These are phyloP conservation scores for Pythium monospermum DNA, from an alignment of 352 stramenopile species.

Conservation along the genomic window DNA sequence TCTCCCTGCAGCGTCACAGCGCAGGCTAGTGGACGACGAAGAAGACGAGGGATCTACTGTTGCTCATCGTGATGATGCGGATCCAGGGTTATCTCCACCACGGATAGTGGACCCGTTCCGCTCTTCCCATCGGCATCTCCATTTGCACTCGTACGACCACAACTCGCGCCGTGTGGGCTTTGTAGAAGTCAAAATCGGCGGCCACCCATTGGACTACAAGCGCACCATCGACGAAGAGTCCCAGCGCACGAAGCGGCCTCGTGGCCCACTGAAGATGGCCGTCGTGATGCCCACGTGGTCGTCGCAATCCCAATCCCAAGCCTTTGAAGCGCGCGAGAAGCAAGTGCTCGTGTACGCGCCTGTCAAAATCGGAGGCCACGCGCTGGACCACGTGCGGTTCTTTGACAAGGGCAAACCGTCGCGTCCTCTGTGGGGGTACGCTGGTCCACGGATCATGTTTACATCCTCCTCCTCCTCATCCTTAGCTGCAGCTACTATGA, in stretches of 20 bases:
- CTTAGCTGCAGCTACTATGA: neutral
- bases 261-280: constrained; percentile 14
- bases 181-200: constrained; percentile 75
- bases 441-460: neutral
- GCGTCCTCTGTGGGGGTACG: constrained; percentile 45
- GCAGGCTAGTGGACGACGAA: too few species aligned
- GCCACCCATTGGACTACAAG: constrained; percentile 56
- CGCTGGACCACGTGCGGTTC: constrained; percentile 73
- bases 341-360: constrained; percentile 48
- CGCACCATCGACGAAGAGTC: constrained; percentile 27
- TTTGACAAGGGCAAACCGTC: constrained; percentile 53
- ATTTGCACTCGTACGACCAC: constrained; percentile 54
- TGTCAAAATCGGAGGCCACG: constrained; percentile 75
- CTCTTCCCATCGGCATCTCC: constrained; percentile 32
- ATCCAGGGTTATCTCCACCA: too few species aligned
- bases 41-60: too few species aligned
- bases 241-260: neutral
- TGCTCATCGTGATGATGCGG: too few species aligned
- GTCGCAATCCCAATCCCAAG: constrained; percentile 28
- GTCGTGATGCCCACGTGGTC: neutral
- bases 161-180: constrained; percentile 19
- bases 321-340: constrained; percentile 31
- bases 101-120: constrained; percentile 1
- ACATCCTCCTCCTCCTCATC: neutral
- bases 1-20: too few species aligned